Percentiles rank a stretch among this genome's conserved stretches.
These are phyloP conservation scores for Silene noctiflora DNA, from an alignment of 179 eudicot genomes.

Conservation along the genomic window DNA sequence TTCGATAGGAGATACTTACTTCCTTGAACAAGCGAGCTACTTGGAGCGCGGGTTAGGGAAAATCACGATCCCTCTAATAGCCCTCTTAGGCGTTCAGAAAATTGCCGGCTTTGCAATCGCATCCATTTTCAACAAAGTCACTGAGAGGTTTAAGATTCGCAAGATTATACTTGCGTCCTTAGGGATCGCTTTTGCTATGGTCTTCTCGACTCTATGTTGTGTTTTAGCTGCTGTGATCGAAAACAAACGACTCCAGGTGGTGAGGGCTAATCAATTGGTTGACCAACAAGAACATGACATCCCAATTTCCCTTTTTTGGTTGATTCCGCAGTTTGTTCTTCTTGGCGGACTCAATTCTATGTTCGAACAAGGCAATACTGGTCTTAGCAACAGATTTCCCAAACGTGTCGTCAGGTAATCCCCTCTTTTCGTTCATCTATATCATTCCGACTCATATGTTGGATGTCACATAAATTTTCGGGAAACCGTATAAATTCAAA, in stretches of 20 bases:
- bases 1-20: constrained; percentile 15
- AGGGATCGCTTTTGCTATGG: not conserved
- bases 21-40: constrained; percentile 7
- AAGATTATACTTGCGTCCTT: not conserved
- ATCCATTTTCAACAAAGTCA: not conserved
- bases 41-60: constrained; percentile 4
- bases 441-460: too few relatives aligned
- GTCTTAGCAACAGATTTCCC: not conserved
- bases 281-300: not conserved
- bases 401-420: not conserved
- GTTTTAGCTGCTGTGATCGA: not conserved
- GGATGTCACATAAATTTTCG: too few relatives aligned
- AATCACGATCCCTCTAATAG: not conserved
- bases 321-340: not conserved
- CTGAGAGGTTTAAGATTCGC: not conserved
- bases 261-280: not conserved
- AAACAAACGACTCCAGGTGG: not conserved
- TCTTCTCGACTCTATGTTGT: not conserved
- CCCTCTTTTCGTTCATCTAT: too few relatives aligned
- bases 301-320: not conserved
- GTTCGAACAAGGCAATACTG: constrained; percentile 8
- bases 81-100: constrained; percentile 3
- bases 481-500: too few relatives aligned
- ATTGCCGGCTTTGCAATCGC: not conserved
- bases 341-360: not conserved